Evolutionary conservation across 768 basidiomycete genomes (phyloP), one percentile per base, ranked within the genome.

Genomic region (Nidularia pulvinata): DNA sequence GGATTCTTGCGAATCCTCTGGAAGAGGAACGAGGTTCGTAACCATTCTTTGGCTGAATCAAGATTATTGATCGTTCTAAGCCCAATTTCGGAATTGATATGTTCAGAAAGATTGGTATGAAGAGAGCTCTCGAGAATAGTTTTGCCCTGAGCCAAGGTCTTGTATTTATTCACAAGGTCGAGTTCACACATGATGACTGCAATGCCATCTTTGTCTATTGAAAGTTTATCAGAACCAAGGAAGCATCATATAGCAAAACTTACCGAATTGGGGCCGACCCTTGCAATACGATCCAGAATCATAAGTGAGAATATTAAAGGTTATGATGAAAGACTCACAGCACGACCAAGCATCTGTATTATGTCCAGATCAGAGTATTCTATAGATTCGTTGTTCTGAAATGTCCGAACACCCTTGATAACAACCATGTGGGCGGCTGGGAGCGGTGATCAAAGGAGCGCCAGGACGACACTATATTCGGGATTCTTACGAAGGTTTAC

Each of bases 321-420:
- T 49, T 16, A 25, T 9, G 32, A 13, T 44, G 16, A 33, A 11
- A 48, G 36, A 33, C 85, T 67, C 65, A 92, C 91, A 43, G 95
- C 95, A 46, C 97, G 84, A 6, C 96, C 97, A 54, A 98, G 83
- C 96, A 98, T 98, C 68, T 97, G 95, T 80, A 92, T 85, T 32
- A 98, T 79, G 61, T 98, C 97, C 5, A 97, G 78, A 65, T 97
- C 95, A 0, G 89, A 88, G 67, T 97, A 97, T 60, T 98, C 95
- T 34, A 79, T 75, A 46, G 83, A 82, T 13, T 73, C 74, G 45
- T 80, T 82, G 49, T 88, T 88, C 57, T 86, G 83, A 65, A 86
- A 99, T 3, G 82, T 75, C 60, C 85, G 86, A 22, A 96, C 95
- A 3, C 95, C 96, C 61, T 93, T 93, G 61, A 99, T 89, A 55